Conservation (phyloP, 140 eudicot genomes). For the Erigeron philadelphicus region DNA sequence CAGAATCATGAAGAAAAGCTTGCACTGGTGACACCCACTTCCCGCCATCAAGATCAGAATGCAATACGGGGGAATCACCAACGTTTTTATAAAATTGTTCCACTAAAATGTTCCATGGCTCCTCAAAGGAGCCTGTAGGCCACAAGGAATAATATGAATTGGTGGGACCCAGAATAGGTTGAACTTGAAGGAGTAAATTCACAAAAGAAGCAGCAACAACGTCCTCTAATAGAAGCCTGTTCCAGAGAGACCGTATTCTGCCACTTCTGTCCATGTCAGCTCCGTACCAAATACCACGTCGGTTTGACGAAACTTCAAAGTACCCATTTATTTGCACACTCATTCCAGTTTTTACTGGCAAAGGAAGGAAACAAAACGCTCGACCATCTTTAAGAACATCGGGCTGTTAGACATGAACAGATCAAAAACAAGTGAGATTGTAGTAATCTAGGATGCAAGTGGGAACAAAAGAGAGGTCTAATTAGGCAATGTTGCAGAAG, state of each 20-base stretch:
- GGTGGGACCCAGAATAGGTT: conserved; percentile 60
- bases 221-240: conserved; percentile 87
- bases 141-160: conserved; percentile 67
- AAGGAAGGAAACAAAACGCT: conserved; percentile 96
- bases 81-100: conserved; percentile 61
- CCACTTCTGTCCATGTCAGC: conserved; percentile 99
- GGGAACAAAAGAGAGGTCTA: conserved; percentile 8
- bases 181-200: conserved; percentile 67
- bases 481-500: too few species aligned
- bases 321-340: conserved; percentile 85
- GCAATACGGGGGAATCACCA: conserved; percentile 61
- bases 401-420: conserved; percentile 45
- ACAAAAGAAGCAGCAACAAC: conserved; percentile 68
- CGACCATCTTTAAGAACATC: conserved; percentile 62
- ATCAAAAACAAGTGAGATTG: conserved; percentile 13
- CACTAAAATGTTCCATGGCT: conserved; percentile 90
- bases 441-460: neutral
- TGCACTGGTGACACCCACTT: conserved; percentile 71
- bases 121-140: conserved; percentile 91
- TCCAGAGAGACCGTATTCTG: conserved; percentile 91
- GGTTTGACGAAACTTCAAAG: conserved; percentile 98
- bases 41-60: conserved; percentile 76
- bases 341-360: conserved; percentile 94
- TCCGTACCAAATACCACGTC: conserved; percentile 99
- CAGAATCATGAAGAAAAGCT: conserved; percentile 74